Conservation (phyloP, 2,329 filamentous ascomycete species). For the Monosporascus sp. region DNA sequence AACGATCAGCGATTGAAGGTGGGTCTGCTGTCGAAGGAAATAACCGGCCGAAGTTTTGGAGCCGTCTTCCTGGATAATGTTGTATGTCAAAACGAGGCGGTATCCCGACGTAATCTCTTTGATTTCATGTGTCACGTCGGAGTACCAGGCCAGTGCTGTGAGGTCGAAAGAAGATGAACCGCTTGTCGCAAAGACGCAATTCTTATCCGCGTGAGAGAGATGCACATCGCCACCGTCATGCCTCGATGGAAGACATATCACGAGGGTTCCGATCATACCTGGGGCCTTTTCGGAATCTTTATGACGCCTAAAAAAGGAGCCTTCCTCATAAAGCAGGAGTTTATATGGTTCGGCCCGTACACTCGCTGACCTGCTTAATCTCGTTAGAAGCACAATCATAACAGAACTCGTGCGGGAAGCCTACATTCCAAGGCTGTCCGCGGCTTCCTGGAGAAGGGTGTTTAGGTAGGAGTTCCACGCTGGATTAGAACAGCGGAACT, state of each 20-base stretch:
- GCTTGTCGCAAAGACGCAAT: conserved; percentile 25
- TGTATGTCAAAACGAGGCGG: conserved; percentile 44
- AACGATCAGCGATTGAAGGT: conserved; percentile 8
- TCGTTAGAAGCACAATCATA: neutral
- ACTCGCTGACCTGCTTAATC: neutral
- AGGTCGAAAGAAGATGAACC: conserved; percentile 24
- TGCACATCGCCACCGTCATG: conserved; percentile 39
- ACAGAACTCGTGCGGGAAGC: neutral
- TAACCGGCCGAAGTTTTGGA: conserved; percentile 7
- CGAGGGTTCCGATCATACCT: conserved; percentile 43
- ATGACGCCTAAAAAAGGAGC: conserved; percentile 41
- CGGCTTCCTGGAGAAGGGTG: conserved; percentile 18
- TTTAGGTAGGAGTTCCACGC: conserved; percentile 28
- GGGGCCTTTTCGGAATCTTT: conserved; percentile 39
- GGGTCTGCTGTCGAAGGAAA: conserved; percentile 7
- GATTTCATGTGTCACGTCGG: conserved; percentile 44
- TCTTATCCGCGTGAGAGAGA: conserved; percentile 29
- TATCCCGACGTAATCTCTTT: conserved; percentile 36
- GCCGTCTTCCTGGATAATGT: conserved; percentile 32
- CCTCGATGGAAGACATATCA: conserved; percentile 39
- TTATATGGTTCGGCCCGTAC: conserved; percentile 33
- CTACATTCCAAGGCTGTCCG: conserved; percentile 23
- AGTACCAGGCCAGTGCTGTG: conserved; percentile 37
- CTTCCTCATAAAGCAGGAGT: conserved; percentile 40
- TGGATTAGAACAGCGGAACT: conserved; percentile 33